A percentile compares a stretch with the other conserved stretches of the same genome.
Conservation (phyloP, 1,284 basidiomycete genomes). For the Tetrapyrgos nigripes region DNA sequence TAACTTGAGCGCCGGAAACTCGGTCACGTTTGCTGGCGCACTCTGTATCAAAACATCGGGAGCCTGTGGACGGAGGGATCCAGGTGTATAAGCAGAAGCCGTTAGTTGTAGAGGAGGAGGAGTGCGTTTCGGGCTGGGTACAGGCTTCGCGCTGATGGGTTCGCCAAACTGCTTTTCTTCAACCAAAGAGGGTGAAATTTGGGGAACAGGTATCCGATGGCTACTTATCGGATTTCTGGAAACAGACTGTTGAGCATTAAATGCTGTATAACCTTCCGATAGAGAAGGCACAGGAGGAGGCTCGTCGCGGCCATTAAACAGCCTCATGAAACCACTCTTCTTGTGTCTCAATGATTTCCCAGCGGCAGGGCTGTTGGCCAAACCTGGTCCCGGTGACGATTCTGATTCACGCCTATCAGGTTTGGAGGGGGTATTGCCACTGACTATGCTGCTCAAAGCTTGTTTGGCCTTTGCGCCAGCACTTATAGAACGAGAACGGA, state of each 20-base stretch:
- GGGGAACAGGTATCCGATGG: constrained; percentile 54
- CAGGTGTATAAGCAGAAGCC: constrained; percentile 26
- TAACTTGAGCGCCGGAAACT: constrained; percentile 71
- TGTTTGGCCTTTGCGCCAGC: constrained; percentile 58
- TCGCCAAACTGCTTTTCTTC: constrained; percentile 6
- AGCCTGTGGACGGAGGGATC: constrained; percentile 12
- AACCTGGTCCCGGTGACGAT: constrained; percentile 25
- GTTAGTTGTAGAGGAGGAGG: constrained; percentile 52
- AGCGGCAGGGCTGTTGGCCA: constrained; percentile 21
- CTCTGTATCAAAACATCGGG: constrained; percentile 51
- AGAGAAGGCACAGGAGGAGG: constrained; percentile 64
- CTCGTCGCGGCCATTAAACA: constrained; percentile 68
- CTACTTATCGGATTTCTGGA: constrained; percentile 35
- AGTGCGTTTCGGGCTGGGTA: constrained; percentile 40
- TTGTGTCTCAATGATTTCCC: constrained; percentile 67
- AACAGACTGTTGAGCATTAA: constrained; percentile 31
- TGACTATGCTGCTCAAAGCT: constrained; percentile 48
- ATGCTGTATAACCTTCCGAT: constrained; percentile 43
- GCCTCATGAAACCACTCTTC: constrained; percentile 82
- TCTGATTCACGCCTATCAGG: constrained; percentile 49
- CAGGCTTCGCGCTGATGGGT: constrained; percentile 11
- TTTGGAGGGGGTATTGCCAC: constrained; percentile 34
- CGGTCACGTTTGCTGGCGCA: constrained; percentile 65
- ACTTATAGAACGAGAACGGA: constrained; percentile 66
- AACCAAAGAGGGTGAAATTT: constrained; percentile 33